phyloP scores from a whole-genome alignment of 2,329 filamentous ascomycete genomes.

The Bipolaris oryzae region DNA sequence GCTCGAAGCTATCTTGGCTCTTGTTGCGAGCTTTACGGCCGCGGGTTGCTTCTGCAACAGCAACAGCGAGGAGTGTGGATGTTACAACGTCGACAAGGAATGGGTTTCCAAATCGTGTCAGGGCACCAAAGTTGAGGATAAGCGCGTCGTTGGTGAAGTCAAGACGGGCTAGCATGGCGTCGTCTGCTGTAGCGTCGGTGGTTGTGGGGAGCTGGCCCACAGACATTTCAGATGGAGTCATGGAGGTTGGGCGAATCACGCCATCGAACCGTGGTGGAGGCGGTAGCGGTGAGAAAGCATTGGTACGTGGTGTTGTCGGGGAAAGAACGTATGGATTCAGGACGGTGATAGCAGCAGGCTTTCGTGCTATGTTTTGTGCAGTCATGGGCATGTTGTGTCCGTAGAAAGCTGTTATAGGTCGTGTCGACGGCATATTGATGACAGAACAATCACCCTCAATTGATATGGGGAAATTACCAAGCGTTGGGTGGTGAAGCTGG shows the following conservation, averaged over 20 bases:
- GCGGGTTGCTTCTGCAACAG: constrained; percentile 53
- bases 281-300: constrained; percentile 39
- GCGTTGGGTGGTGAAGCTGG: constrained; percentile 53
- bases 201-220: constrained; percentile 42
- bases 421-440: constrained; percentile 46
- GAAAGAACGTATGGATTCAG: constrained; percentile 49
- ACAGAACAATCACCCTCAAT: constrained; percentile 51
- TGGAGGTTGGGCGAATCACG: constrained; percentile 36
- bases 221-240: constrained; percentile 43
- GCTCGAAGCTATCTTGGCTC: constrained; percentile 38
- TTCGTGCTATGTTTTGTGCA: constrained; percentile 36
- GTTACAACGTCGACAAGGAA: constrained; percentile 55
- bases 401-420: constrained; percentile 49
- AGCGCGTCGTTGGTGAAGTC: constrained; percentile 52
- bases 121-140: constrained; percentile 52
- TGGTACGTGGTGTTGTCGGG: constrained; percentile 41
- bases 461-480: constrained; percentile 52
- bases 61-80: constrained; percentile 52
- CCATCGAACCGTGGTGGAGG: constrained; percentile 34
- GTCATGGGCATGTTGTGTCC: constrained; percentile 47
- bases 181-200: constrained; percentile 45
- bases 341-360: constrained; percentile 44
- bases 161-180: constrained; percentile 52
- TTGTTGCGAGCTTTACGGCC: constrained; percentile 26
- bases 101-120: constrained; percentile 52